phyloP scores from a whole-genome alignment of 2,329 filamentous ascomycete genomes.

The Immersiporthe knoxdaviesiana region DNA sequence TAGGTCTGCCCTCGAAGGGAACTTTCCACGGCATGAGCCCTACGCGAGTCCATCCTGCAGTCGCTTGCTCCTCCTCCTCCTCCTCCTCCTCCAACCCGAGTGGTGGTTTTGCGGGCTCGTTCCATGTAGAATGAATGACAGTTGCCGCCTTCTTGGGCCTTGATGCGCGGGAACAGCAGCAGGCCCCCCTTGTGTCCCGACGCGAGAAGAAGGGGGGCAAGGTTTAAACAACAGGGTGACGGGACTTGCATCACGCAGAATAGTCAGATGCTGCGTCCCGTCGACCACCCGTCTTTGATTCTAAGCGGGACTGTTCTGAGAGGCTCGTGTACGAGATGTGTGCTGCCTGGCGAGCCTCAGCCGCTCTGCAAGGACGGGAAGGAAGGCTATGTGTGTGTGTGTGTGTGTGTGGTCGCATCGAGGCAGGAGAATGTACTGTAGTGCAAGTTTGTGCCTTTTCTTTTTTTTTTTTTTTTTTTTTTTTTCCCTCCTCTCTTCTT shows the following conservation, averaged over 20 bases:
- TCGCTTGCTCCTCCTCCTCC: background rate
- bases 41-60: background rate
- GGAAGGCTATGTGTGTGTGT: background rate
- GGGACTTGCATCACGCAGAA: constrained; percentile 14
- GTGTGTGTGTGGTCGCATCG: constrained; percentile 13
- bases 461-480: background rate
- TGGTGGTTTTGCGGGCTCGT: background rate
- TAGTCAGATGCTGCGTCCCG: constrained; percentile 26
- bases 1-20: background rate
- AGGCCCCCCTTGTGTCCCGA: constrained; percentile 12
- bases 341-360: constrained; percentile 8
- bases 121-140: background rate
- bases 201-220: background rate
- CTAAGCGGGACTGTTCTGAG: constrained; percentile 4
- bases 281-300: background rate
- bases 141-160: background rate
- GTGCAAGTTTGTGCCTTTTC: constrained; percentile 27
- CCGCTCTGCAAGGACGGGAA: constrained; percentile 13
- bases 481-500: background rate
- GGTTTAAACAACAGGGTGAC: background rate
- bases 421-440: constrained; percentile 10
- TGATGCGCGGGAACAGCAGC: background rate
- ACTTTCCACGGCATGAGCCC: background rate
- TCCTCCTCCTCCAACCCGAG: background rate
- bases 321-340: constrained; percentile 28